Base-by-base conservation (phyloP, 2,329 filamentous ascomycete genomes). In the Penicillium sp. region DNA sequence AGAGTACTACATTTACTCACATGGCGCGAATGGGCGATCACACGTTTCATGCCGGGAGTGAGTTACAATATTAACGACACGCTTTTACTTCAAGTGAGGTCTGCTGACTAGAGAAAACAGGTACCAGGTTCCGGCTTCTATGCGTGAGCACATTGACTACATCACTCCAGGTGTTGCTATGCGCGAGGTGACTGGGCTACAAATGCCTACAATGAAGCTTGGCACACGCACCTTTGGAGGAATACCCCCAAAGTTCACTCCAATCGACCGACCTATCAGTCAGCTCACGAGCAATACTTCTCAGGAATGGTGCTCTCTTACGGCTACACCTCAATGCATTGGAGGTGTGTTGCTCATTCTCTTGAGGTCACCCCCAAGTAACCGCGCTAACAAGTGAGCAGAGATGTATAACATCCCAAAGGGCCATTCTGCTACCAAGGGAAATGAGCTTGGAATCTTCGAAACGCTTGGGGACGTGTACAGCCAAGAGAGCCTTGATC, bases 381-480 rank as follows among this genome's bases (percentile, higher is more conserved):
- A 3, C 27, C 21, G 14, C 34, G 24, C 50, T 62, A 45, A 64
- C 44, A 36, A 42, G 27, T 11, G 24, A 47, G 54, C 46, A 66
- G 68, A 67, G 18, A 67, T 79, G 61, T 80, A 80, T 61, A 75
- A 75, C 58, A 73, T 80, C 50, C 71, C 75, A 4, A 53, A 71
- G 10, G 71, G 68, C 13, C 72, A 62, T 13, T 70, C 60, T 6
- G 71, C 75, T 5, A 78, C 66, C 6, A 68, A 67, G 11, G 75
- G 75, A 9, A 80, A 80, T 52, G 69, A 74, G 50, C 65, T 75
- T 39, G 78, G 74, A 44, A 77, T 81, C 22, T 77, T 77, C 41
- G 75, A 80, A 57, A 68, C 72, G 43, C 56, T 74, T 38, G 71
- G 72, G n/a, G 77, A 79, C 54, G 72, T 74, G 27, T 81, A 80